A percentile compares a stretch with the other conserved stretches of the same genome.
phyloP scores from a whole-genome alignment of 78 protist species.

The Protostelium mycophagum region DNA sequence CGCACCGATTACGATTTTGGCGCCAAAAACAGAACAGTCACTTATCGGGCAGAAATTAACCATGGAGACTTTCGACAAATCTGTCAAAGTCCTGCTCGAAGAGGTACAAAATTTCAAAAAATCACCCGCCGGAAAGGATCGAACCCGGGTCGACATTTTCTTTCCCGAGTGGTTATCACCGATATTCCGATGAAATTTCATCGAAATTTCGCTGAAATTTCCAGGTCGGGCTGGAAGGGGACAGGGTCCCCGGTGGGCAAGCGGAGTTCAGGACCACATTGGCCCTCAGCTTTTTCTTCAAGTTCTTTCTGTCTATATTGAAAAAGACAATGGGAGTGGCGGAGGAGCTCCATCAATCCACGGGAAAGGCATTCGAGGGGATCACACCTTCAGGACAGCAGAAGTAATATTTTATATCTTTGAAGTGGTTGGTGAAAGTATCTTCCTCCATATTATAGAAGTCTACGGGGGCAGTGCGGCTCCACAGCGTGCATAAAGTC shows the following conservation, averaged over 20 bases:
- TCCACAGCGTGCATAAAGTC: too few species aligned
- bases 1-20: conserved; percentile 19
- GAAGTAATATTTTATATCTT: neutral
- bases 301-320: conserved; percentile 55
- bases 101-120: too few species aligned
- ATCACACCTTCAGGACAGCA: neutral
- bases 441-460: too few species aligned
- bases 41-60: neutral
- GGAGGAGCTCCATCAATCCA: neutral
- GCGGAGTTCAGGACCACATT: conserved; percentile 68
- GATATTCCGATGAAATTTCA: neutral
- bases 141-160: too few species aligned
- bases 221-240: neutral
- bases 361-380: neutral
- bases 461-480: too few species aligned
- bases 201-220: neutral
- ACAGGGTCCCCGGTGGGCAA: conserved; percentile 84
- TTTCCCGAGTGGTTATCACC: too few species aligned
- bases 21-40: neutral
- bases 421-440: too few species aligned
- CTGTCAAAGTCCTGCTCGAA: neutral
- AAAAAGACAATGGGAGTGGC: neutral
- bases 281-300: conserved; percentile 73
- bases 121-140: too few species aligned
- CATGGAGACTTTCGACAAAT: neutral